These are phyloP conservation scores for Wallemia mellicola DNA, from an alignment of 1,284 basidiomycete genomes.

Conservation along the genomic window DNA sequence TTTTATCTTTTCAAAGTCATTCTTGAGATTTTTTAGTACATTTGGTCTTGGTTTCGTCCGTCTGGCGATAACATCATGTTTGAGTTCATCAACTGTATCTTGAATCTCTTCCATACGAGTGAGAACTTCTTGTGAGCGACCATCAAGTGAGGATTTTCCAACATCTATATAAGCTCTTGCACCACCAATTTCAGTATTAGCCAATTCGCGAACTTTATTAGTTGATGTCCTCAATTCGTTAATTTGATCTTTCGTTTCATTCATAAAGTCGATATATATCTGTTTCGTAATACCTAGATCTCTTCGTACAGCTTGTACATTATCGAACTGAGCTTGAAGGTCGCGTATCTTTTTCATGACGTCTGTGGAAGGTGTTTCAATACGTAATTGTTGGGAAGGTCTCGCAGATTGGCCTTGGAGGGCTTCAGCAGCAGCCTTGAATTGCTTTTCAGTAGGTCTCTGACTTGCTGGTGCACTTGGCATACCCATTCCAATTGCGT, in stretches of 20 bases:
- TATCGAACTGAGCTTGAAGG: slow-evolving; percentile 70
- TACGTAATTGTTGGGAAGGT: not conserved
- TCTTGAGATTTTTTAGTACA: slow-evolving; percentile 38
- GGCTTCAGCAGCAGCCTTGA: slow-evolving; percentile 8
- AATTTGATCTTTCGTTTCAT: slow-evolving; percentile 59
- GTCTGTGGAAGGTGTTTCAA: not conserved
- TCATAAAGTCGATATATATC: slow-evolving; percentile 73
- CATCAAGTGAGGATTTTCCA: slow-evolving; percentile 67
- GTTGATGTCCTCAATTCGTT: slow-evolving; percentile 49
- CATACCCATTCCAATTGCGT: slow-evolving; percentile 1
- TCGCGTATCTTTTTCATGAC: slow-evolving; percentile 17
- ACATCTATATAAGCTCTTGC: slow-evolving; percentile 66
- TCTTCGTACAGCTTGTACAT: slow-evolving; percentile 67
- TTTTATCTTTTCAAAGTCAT: slow-evolving; percentile 38
- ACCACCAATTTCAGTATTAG: slow-evolving; percentile 50
- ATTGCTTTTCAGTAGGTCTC: slow-evolving; percentile 6
- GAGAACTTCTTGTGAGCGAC: slow-evolving; percentile 58
- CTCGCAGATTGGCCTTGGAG: slow-evolving; percentile 23
- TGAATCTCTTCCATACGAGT: slow-evolving; percentile 80
- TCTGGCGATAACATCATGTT: slow-evolving; percentile 69
- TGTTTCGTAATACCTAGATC: slow-evolving; percentile 83
- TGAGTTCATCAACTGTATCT: slow-evolving; percentile 66
- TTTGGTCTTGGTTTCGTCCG: slow-evolving; percentile 54
- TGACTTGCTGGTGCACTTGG: slow-evolving; percentile 2
- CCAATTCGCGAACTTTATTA: slow-evolving; percentile 53